phyloP scores from a whole-genome alignment of 1,139 yeast species.

The Yamadazyma diospyri region DNA sequence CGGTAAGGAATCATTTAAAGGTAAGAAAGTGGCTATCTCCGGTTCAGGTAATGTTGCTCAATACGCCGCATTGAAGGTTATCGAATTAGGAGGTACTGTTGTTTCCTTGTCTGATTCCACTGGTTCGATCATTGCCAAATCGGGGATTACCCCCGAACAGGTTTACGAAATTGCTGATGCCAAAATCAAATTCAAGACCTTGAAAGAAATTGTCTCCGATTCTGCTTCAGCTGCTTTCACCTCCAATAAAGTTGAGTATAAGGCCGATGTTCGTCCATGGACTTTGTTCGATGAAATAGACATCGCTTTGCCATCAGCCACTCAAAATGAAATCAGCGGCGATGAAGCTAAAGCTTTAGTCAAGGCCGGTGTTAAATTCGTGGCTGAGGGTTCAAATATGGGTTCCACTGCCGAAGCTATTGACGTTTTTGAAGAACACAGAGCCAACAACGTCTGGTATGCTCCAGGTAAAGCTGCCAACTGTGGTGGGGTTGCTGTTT shows the following conservation, averaged over 20 bases:
- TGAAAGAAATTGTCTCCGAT: slow-evolving; percentile 59
- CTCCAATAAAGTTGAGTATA: slow-evolving; percentile 61
- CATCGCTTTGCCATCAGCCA: slow-evolving; percentile 96
- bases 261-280: slow-evolving; percentile 97
- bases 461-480: slow-evolving; percentile 99
- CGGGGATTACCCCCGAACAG: slow-evolving; percentile 83
- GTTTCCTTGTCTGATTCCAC: slow-evolving; percentile 92
- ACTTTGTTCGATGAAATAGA: slow-evolving; percentile 85
- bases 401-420: slow-evolving; percentile 98
- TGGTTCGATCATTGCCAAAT: slow-evolving; percentile 76
- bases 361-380: slow-evolving; percentile 85
- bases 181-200: slow-evolving; percentile 76
- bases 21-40: slow-evolving; percentile 93
- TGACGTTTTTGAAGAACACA: slow-evolving; percentile 85
- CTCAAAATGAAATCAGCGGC: slow-evolving; percentile 96
- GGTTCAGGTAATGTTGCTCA: slow-evolving; percentile 99
- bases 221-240: slow-evolving; percentile 60
- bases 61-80: slow-evolving; percentile 95
- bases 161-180: slow-evolving; percentile 73
- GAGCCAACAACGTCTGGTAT: slow-evolving; percentile 85
- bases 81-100: slow-evolving; percentile 94
- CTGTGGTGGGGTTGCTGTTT: slow-evolving; percentile 99
- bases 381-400: slow-evolving; percentile 99
- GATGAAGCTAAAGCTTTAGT: slow-evolving; percentile 94
- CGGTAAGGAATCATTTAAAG: slow-evolving; percentile 85